Percentiles rank a stretch among this genome's conserved stretches.
phyloP scores from a whole-genome alignment of 768 basidiomycete genomes.

The Hydnum rufescens region DNA sequence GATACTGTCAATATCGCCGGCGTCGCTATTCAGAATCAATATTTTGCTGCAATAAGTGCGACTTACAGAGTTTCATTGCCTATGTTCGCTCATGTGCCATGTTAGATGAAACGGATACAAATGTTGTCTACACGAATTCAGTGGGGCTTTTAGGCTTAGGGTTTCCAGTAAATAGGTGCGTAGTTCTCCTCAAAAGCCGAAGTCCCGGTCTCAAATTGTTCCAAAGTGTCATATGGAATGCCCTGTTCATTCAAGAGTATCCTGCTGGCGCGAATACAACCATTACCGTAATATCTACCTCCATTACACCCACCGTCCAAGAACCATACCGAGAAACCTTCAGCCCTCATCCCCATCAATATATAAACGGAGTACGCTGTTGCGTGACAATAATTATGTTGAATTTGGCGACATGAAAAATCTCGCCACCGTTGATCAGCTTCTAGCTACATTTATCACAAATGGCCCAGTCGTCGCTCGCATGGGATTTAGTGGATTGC shows the following conservation, averaged over 20 bases:
- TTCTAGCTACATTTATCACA: slow-evolving; percentile 16
- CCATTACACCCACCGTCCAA: background rate
- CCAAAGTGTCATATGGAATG: slow-evolving; percentile 28
- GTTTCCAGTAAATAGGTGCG: slow-evolving; percentile 51
- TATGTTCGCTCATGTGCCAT: background rate
- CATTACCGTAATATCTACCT: background rate
- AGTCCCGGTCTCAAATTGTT: background rate
- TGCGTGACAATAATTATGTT: background rate
- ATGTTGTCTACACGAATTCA: slow-evolving; percentile 32
- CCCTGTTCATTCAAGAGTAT: slow-evolving; percentile 16
- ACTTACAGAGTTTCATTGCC: background rate
- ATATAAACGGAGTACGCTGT: no score
- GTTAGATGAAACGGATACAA: slow-evolving; percentile 54
- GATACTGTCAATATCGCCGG: slow-evolving; percentile 38
- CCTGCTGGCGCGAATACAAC: background rate
- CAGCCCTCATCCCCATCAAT: background rate
- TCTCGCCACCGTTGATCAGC: slow-evolving; percentile 1
- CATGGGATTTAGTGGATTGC: slow-evolving; percentile 17
- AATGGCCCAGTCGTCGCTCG: slow-evolving; percentile 21
- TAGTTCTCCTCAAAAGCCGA: background rate
- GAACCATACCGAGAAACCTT: background rate
- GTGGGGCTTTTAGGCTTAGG: slow-evolving; percentile 59
- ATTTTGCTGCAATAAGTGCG: background rate
- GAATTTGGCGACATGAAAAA: background rate
- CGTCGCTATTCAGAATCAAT: slow-evolving; percentile 21